Conservation (phyloP, 2,329 filamentous ascomycete genomes). For the Hymenoscyphus occultus region DNA sequence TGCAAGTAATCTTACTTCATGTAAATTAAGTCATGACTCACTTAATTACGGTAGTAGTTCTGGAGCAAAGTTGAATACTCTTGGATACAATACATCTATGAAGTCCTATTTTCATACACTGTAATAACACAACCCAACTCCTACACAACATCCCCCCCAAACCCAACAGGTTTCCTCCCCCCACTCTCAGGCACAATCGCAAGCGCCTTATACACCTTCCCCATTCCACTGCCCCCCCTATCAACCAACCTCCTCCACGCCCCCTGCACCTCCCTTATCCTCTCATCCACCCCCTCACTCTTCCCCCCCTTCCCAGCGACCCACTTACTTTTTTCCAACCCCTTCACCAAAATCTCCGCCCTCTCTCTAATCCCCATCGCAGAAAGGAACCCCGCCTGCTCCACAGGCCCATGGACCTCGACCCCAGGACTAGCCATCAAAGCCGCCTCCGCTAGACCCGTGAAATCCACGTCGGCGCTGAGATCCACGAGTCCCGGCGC, state of each 20-base stretch:
- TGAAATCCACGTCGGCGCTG: conserved; percentile 91
- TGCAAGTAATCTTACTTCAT: too few relatives aligned
- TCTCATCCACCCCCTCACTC: conserved; percentile 42
- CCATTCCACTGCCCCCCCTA: conserved; percentile 80
- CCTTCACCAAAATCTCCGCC: conserved; percentile 62
- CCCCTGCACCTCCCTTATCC: conserved; percentile 61
- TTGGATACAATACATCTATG: too few relatives aligned
- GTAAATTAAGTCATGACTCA: too few relatives aligned
- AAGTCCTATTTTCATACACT: background rate
- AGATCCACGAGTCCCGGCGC: conserved; percentile 82
- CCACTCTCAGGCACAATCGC: conserved; percentile 82
- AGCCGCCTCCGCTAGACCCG: conserved; percentile 78
- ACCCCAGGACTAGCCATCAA: conserved; percentile 71
- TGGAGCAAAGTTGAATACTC: too few relatives aligned
- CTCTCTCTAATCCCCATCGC: conserved; percentile 81
- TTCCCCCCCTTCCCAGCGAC: background rate
- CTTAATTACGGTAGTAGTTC: too few relatives aligned
- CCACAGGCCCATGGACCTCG: conserved; percentile 88
- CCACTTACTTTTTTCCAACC: conserved; percentile 29
- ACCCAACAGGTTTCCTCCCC: conserved; percentile 80
- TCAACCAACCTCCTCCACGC: conserved; percentile 85
- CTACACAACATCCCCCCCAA: conserved; percentile 64
- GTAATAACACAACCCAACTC: too few relatives aligned
- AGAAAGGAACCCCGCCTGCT: conserved; percentile 76
- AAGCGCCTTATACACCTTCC: conserved; percentile 89